Evolutionary conservation across 1,284 basidiomycete genomes (phyloP), one percentile per base, ranked within the genome.

Genomic region (Ganoderma meredithae): DNA sequence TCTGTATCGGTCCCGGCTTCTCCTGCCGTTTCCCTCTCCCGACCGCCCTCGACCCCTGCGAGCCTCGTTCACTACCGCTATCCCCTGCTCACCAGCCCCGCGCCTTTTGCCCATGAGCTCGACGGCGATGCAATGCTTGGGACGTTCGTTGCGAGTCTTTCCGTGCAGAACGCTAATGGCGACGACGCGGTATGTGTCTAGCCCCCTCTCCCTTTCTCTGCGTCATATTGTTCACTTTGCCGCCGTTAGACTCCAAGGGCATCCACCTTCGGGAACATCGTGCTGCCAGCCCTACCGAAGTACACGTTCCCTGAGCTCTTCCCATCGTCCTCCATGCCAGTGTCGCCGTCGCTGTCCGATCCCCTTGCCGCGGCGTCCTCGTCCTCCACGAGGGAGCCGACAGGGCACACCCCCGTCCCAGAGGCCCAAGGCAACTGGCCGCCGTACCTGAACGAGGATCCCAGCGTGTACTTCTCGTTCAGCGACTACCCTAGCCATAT

Each of bases 181-280:
- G 53, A 72, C 36, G 68, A 73, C 13, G 40, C 62, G 63, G 74
- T 75, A 68, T 27, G 71, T 72, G 31, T 19, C 31, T 41, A 8
- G 12, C 41, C 22, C 47, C 15, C 60, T 49, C 27, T 55, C 17
- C 27, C 0, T 52, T 13, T 49, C 40, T 13, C 47, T 25, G 22
- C 5, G 12, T 1, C 10, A 7, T 27, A 39, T 60, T 62, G 41
- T 8, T 49, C 1, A 31, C 56, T 10, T 27, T 1, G 17, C n/a
- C 41, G 3, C 25, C 22, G 17, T 19, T 55, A 73, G 71, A 71
- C 70, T 7, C 67, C 72, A 3, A 69, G 58, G 62, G 59, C 69
- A 9, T 43, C 68, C 25, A 66, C 67, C 27, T 73, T 72, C 63
- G 67, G 65, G 15, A 63, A 72, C 36, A 68, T 66, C 58, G 22